phyloP scores from a whole-genome alignment of 495 filamentous ascomycete species.

The Trichoderma gamsii region DNA sequence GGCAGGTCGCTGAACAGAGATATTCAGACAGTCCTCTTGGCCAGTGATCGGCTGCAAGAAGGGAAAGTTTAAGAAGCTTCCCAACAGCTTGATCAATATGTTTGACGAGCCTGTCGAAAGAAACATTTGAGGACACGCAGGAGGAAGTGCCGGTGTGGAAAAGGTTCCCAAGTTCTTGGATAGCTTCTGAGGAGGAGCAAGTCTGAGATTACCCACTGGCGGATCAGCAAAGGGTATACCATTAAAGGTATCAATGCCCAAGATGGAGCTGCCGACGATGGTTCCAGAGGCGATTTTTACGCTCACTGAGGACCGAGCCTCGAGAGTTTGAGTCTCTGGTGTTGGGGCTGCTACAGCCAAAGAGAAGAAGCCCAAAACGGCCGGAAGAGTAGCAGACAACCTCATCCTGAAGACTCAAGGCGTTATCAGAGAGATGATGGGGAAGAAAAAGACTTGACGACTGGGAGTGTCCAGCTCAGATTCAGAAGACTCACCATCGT shows the following conservation, averaged over 20 bases:
- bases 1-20: slow-evolving; percentile 58
- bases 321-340: not conserved
- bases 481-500: not conserved
- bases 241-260: slow-evolving; percentile 39
- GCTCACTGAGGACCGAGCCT: slow-evolving; percentile 27
- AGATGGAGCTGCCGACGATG: slow-evolving; percentile 39
- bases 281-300: slow-evolving; percentile 45
- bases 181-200: slow-evolving; percentile 37
- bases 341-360: slow-evolving; percentile 4
- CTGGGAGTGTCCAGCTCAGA: not conserved
- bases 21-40: slow-evolving; percentile 62
- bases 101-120: slow-evolving; percentile 39
- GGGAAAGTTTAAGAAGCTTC: slow-evolving; percentile 47
- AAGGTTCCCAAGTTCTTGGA: slow-evolving; percentile 42
- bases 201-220: slow-evolving; percentile 37
- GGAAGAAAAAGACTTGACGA: not conserved
- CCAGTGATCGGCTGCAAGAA: slow-evolving; percentile 48
- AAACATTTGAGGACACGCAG: slow-evolving; percentile 52
- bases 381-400: not conserved
- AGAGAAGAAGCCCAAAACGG: slow-evolving; percentile 1
- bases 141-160: slow-evolving; percentile 43
- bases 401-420: not conserved
- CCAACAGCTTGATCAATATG: slow-evolving; percentile 44
- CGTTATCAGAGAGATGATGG: not conserved
- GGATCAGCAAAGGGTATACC: slow-evolving; percentile 45